phyloP scores from a whole-genome alignment of 2,329 filamentous ascomycete species.

The Pseudohalonectria lignicola region DNA sequence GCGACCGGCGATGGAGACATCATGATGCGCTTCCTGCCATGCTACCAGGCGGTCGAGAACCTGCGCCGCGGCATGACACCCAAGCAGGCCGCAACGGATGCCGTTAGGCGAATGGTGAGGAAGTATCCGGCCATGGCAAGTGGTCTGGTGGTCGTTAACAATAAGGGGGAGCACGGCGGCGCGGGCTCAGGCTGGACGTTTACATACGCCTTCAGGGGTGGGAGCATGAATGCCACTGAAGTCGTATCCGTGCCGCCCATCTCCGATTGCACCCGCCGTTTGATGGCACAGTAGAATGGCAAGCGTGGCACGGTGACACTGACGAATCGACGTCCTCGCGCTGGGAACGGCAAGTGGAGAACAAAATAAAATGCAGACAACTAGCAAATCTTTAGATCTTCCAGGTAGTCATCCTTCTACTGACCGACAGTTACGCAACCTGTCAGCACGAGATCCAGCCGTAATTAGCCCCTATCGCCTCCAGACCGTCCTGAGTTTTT shows the following conservation, averaged over 20 bases:
- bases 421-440: too few relatives aligned
- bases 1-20: conserved; percentile 46
- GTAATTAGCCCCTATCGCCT: too few relatives aligned
- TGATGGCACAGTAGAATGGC: too few relatives aligned
- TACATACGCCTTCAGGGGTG: conserved; percentile 38
- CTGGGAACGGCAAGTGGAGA: too few relatives aligned
- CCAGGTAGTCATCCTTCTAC: too few relatives aligned
- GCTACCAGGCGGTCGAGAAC: conserved; percentile 46
- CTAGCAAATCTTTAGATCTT: too few relatives aligned
- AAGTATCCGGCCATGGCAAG: conserved; percentile 33
- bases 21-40: conserved; percentile 46
- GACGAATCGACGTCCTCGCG: too few relatives aligned
- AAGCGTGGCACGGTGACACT: too few relatives aligned
- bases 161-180: conserved; percentile 33
- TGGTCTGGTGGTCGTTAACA: conserved; percentile 40
- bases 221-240: conserved; percentile 30
- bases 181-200: conserved; percentile 44
- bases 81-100: conserved; percentile 36
- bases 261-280: too few relatives aligned
- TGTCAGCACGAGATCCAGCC: too few relatives aligned
- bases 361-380: too few relatives aligned
- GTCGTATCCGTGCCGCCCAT: conserved; percentile 29
- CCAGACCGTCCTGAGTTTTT: too few relatives aligned
- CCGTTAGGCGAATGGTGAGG: conserved; percentile 33
- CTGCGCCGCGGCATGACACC: conserved; percentile 36